A percentile compares a stretch with the other conserved stretches of the same genome.
Conservation (phyloP, 345 rosid genomes). For the Citrus medica region DNA sequence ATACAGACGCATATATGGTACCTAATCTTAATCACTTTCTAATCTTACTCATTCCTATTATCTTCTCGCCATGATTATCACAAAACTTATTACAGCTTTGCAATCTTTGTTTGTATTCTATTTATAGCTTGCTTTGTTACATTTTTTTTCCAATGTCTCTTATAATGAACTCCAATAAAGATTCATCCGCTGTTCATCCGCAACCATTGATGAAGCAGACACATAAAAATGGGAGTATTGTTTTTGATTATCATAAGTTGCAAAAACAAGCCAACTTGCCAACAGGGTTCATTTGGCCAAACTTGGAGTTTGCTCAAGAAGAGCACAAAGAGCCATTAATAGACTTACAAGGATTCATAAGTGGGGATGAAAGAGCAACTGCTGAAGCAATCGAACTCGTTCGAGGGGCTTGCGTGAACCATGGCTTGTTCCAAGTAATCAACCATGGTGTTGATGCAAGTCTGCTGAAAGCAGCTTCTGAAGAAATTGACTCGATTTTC, state of each 20-base stretch:
- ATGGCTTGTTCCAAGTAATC: slow-evolving; percentile 61
- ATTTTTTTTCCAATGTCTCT: slow-evolving; percentile 12
- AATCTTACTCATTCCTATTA: no score
- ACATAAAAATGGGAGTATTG: not conserved
- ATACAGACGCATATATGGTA: no score
- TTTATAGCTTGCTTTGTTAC: no score
- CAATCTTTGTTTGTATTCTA: not conserved
- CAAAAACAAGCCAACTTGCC: slow-evolving; percentile 36
- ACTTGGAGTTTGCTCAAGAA: slow-evolving; percentile 16
- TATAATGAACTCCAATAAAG: slow-evolving; percentile 20
- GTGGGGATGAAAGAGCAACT: slow-evolving; percentile 33
- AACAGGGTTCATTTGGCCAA: slow-evolving; percentile 47
- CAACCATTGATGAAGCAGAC: slow-evolving; percentile 1
- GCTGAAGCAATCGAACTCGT: slow-evolving; percentile 32
- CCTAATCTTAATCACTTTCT: no score
- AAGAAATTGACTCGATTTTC: slow-evolving; percentile 33
- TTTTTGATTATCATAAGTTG: slow-evolving; percentile 31
- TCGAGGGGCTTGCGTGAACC: slow-evolving; percentile 42
- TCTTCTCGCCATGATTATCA: no score
- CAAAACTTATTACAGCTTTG: not conserved
- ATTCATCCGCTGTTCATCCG: slow-evolving; percentile 12
- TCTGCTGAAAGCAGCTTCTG: slow-evolving; percentile 35
- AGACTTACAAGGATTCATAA: slow-evolving; percentile 42
- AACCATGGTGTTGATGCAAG: slow-evolving; percentile 47
- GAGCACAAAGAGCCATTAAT: slow-evolving; percentile 49